These are phyloP conservation scores for Chrysoporthe austroafricana DNA, from an alignment of 2,329 filamentous ascomycete genomes.

Conservation along the genomic window DNA sequence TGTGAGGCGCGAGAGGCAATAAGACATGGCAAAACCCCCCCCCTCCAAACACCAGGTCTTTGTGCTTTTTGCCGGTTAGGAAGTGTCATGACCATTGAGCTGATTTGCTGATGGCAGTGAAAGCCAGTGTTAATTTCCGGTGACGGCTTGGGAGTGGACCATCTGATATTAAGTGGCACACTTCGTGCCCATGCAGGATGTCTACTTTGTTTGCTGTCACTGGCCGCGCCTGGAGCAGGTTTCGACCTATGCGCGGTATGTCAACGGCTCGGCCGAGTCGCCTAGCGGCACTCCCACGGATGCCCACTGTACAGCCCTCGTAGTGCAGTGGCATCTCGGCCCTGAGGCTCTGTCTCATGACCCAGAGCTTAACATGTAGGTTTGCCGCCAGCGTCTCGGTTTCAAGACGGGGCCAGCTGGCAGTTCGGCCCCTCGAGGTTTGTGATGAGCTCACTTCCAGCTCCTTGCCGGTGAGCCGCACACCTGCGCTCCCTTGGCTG, in stretches of 20 bases:
- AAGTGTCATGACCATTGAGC: neutral
- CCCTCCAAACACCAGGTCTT: no score
- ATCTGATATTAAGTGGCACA: constrained; percentile 22
- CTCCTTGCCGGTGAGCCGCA: neutral
- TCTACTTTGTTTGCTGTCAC: neutral
- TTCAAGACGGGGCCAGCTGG: neutral
- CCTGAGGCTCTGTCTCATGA: constrained; percentile 26
- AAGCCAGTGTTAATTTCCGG: constrained; percentile 4
- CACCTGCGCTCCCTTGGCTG: neutral
- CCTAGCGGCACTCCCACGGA: neutral
- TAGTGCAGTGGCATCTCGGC: constrained; percentile 22
- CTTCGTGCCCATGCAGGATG: constrained; percentile 9
- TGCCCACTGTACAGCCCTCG: neutral
- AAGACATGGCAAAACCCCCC: neutral
- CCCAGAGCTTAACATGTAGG: constrained; percentile 12
- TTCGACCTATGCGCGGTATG: neutral
- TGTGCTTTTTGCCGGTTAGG: neutral
- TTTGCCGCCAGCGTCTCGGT: constrained; percentile 19
- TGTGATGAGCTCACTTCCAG: neutral
- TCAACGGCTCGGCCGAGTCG: neutral
- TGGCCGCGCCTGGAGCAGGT: neutral
- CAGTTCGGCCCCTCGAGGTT: constrained; percentile 1
- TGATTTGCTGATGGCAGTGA: neutral
- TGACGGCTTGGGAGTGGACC: constrained; percentile 20
- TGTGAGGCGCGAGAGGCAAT: neutral